Evolutionary conservation across 768 basidiomycete genomes (phyloP).

Genomic region (Suillus brevipes): DNA sequence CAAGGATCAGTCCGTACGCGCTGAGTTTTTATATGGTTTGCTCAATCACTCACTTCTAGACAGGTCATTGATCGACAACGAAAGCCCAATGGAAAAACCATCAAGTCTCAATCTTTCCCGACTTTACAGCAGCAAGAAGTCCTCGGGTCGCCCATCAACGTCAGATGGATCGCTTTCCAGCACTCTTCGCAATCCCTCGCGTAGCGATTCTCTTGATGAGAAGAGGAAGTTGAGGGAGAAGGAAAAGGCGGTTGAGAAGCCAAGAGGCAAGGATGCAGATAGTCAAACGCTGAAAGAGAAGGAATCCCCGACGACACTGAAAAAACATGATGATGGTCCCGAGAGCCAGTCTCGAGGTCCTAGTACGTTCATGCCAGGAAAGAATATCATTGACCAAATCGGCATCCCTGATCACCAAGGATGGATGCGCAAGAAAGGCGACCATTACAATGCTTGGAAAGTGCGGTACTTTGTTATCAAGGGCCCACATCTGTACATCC

Average conservation of each 20-base stretch:
- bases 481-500: constrained; percentile 85
- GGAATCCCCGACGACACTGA: neutral
- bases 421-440: constrained; percentile 96
- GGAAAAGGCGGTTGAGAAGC: constrained; percentile 22
- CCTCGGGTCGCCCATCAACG: constrained; percentile 43
- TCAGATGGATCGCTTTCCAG: constrained; percentile 35
- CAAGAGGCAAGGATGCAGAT: constrained; percentile 16
- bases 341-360: constrained; percentile 22
- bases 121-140: constrained; percentile 47
- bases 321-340: neutral
- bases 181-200: constrained; percentile 25
- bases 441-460: constrained; percentile 93
- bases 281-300: constrained; percentile 20
- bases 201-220: constrained; percentile 22
- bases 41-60: neutral
- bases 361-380: constrained; percentile 53
- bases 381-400: constrained; percentile 85
- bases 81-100: constrained; percentile 43
- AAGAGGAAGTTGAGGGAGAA: constrained; percentile 29
- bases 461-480: constrained; percentile 88
- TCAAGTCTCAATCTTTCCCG: constrained; percentile 50
- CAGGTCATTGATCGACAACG: constrained; percentile 36
- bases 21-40: constrained; percentile 13
- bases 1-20: constrained; percentile 65
- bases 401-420: constrained; percentile 88